Evolutionary conservation across 2,329 filamentous ascomycete genomes (phyloP).

Genomic region (Penicillium sp.): DNA sequence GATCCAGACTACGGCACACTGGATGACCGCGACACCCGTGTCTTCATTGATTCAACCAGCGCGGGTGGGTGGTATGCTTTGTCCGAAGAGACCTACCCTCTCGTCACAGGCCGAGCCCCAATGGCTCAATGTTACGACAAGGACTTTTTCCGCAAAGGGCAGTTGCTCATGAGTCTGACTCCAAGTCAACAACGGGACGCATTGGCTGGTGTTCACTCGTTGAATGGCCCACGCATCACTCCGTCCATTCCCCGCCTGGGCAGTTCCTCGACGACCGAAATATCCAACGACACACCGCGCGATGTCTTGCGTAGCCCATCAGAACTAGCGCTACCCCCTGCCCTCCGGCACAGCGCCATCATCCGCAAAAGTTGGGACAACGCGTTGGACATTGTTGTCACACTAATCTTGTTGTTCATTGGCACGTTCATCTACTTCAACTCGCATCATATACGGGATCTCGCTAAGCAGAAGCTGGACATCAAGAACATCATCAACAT

Average conservation of each 20-base stretch:
- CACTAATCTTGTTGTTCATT: constrained; percentile 48
- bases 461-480: constrained; percentile 53
- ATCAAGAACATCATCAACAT: constrained; percentile 52
- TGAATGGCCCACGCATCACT: constrained; percentile 56
- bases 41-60: constrained; percentile 87
- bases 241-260: constrained; percentile 55
- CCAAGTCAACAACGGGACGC: constrained; percentile 62
- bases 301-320: constrained; percentile 45
- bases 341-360: constrained; percentile 50
- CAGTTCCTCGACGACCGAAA: constrained; percentile 43
- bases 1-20: constrained; percentile 50
- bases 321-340: constrained; percentile 47
- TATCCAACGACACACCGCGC: constrained; percentile 47
- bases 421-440: constrained; percentile 53
- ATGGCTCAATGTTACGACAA: constrained; percentile 63
- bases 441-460: constrained; percentile 47
- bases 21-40: constrained; percentile 65
- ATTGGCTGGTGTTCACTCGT: constrained; percentile 73
- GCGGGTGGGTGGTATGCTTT: constrained; percentile 93
- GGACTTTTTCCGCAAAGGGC: constrained; percentile 51
- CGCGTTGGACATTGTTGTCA: constrained; percentile 52
- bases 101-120: constrained; percentile 74
- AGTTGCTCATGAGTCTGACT: constrained; percentile 47
- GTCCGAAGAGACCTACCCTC: constrained; percentile 83
- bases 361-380: constrained; percentile 56